A percentile compares a stretch with the other conserved stretches of the same genome.
Evolutionary conservation across 306 rosid genomes (phyloP).

Genomic region (Cajanus cajan): DNA sequence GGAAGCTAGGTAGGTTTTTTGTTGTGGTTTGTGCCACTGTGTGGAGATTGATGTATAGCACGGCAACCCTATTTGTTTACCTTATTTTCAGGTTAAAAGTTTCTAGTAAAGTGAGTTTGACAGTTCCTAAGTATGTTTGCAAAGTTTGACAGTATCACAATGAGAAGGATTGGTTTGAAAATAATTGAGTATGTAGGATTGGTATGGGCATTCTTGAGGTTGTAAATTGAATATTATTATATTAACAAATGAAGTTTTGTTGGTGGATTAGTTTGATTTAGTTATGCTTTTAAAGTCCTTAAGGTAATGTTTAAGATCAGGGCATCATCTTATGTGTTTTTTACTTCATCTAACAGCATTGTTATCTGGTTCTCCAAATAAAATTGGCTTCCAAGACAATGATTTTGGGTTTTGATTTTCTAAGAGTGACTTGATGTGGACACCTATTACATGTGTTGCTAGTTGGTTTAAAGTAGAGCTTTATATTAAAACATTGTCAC

Average conservation of each 20-base stretch:
- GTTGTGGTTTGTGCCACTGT: neutral
- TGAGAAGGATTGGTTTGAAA: neutral
- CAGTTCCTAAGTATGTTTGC: neutral
- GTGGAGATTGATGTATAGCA: neutral
- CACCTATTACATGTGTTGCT: neutral
- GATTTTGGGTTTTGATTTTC: neutral
- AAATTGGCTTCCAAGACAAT: neutral
- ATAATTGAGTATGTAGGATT: neutral
- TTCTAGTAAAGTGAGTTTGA: neutral
- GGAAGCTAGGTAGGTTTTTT: slow-evolving; percentile 1
- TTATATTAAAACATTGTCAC: neutral
- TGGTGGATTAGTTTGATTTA: neutral
- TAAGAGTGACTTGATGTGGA: neutral
- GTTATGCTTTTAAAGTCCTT: neutral
- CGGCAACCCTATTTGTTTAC: neutral
- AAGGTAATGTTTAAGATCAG: neutral
- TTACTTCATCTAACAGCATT: neutral
- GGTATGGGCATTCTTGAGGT: neutral
- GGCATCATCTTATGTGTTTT: neutral
- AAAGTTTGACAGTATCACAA: neutral
- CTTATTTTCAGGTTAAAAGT: neutral
- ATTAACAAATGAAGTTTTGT: neutral
- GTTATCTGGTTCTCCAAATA: neutral
- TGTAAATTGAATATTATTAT: neutral
- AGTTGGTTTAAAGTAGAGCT: neutral